Evolutionary conservation across 2,329 filamentous ascomycete genomes (phyloP), one percentile per base, ranked within the genome.

Genomic region (Fusarium tanahbumbuense): DNA sequence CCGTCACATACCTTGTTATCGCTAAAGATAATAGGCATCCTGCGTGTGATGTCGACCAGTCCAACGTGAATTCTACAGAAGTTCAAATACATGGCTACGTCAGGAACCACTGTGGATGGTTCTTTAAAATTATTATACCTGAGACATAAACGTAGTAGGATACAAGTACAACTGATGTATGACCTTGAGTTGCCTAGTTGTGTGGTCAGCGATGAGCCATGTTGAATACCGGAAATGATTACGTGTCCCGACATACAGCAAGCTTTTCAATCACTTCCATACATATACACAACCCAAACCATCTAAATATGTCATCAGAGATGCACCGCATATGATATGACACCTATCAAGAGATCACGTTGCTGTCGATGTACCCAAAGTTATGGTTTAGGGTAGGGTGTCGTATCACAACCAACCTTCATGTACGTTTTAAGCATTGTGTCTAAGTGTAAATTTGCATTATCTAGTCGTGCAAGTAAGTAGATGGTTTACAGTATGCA

Each of bases 321-420:
- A n/a, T 15, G 8, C 12, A 10, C 1, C 20, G 3, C 5, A 9
- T 20, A 27, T 23, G 5, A 18, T 11, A 41, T 41, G n/a, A 11
- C 3, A 16, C 20, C 23, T 28, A 18, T 22, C 10, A 11, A 15
- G 18, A 18, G 34, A 22, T 6, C 11, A 7, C 6, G 27, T 27
- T 28, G 10, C 4, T 44, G n/a, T 23, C 16, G 18, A 9, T 25
- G 4, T 30, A 12, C 18, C 22, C 28, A 15, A 50, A 20, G 28
- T 23, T 13, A 18, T 28, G 37, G 22, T 60, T 23, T 22, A 66
- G 62, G 60, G 62, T 65, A 65, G 54, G 13, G n/a, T 6, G 20
- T 16, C 4, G 34, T 25, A 44, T 18, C 15, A 37, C 15, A 13
- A 23, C 34, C 13, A 20, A 23, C 16, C 22, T 30, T 18, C 13